Evolutionary conservation across 1,139 yeast genomes (phyloP).

Genomic region (Kodamaea arcana): DNA sequence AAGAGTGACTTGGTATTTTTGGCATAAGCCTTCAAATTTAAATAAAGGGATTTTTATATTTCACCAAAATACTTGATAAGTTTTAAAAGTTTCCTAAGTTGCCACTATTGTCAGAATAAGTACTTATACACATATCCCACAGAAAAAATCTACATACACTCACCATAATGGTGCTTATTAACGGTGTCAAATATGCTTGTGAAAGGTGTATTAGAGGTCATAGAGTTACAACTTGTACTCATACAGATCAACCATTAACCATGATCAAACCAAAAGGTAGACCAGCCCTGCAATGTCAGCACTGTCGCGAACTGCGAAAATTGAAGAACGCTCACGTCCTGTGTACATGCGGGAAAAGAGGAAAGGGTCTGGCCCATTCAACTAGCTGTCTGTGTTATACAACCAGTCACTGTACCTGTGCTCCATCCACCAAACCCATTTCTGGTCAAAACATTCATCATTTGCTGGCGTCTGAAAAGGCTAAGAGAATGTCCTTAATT

Average conservation of each 20-base stretch:
- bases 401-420: slow-evolving; percentile 58
- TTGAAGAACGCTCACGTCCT: slow-evolving; percentile 63
- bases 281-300: slow-evolving; percentile 88
- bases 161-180: slow-evolving; percentile 68
- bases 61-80: too few relatives aligned
- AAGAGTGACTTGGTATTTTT: too few relatives aligned
- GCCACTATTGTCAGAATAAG: too few relatives aligned
- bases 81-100: too few relatives aligned
- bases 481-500: slow-evolving; percentile 25
- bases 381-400: slow-evolving; percentile 56
- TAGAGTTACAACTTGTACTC: slow-evolving; percentile 89
- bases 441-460: slow-evolving; percentile 11
- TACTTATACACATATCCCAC: too few relatives aligned
- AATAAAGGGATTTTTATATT: too few relatives aligned
- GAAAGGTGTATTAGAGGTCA: slow-evolving; percentile 96
- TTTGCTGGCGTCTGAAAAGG: slow-evolving; percentile 22
- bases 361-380: slow-evolving; percentile 37
- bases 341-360: slow-evolving; percentile 69
- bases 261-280: slow-evolving; percentile 96
- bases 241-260: slow-evolving; percentile 83
- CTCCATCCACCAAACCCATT: slow-evolving; percentile 18
- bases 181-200: slow-evolving; percentile 94
- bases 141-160: too few relatives aligned
- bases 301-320: slow-evolving; percentile 79
- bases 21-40: too few relatives aligned